phyloP scores from a whole-genome alignment of 2,329 filamentous ascomycete species.

The Orbilia oligospora region DNA sequence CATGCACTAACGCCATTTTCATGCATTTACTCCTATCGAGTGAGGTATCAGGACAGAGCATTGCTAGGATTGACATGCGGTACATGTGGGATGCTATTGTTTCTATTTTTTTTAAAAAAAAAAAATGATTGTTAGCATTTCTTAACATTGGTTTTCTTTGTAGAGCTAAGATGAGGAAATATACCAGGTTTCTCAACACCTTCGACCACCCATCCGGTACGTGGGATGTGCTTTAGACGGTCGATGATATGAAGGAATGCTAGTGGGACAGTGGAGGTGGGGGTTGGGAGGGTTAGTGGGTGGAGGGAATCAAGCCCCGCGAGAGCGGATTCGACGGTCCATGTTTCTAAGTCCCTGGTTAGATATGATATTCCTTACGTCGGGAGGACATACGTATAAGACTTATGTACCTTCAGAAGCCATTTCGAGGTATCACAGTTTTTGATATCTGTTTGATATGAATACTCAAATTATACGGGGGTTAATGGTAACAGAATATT shows the following conservation, averaged over 20 bases:
- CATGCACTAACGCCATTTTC: slow-evolving; percentile 57
- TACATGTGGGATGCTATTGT: slow-evolving; percentile 60
- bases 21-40: slow-evolving; percentile 34
- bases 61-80: slow-evolving; percentile 52
- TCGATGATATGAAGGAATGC: slow-evolving; percentile 57
- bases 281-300: slow-evolving; percentile 30
- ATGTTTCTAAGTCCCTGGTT: slow-evolving; percentile 5
- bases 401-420: neutral
- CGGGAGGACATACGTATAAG: neutral
- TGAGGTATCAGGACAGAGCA: slow-evolving; percentile 45
- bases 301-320: slow-evolving; percentile 31
- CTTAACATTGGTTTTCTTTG: neutral
- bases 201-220: slow-evolving; percentile 50
- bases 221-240: slow-evolving; percentile 53
- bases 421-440: neutral
- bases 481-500: too few species aligned
- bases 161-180: neutral
- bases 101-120: slow-evolving; percentile 36
- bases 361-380: neutral
- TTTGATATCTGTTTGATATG: too few species aligned
- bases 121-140: too few species aligned
- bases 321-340: slow-evolving; percentile 51
- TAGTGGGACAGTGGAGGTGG: slow-evolving; percentile 34
- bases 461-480: too few species aligned
- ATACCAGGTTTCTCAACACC: slow-evolving; percentile 55